Conservation (phyloP, 352 stramenopile species). For the Hyaloperonospora brassicae region DNA sequence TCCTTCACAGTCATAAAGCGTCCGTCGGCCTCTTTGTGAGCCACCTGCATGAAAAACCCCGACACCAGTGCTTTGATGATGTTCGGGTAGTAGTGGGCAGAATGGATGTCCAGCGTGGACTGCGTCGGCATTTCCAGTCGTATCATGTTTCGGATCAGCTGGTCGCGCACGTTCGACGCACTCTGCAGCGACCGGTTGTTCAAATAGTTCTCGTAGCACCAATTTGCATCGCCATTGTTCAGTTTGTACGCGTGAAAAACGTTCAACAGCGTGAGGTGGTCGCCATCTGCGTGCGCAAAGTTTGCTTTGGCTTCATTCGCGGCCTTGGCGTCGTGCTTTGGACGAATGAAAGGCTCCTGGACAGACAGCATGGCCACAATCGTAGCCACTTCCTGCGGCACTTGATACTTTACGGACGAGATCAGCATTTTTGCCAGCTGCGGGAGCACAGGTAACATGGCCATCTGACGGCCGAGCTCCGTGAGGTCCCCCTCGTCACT, state of each 20-base stretch:
- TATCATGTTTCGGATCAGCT: constrained; percentile 97
- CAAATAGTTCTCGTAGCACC: constrained; percentile 98
- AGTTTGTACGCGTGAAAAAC: constrained; percentile 97
- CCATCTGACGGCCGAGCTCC: constrained; percentile 87
- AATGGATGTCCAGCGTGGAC: constrained; percentile 71
- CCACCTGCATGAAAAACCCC: constrained; percentile 98
- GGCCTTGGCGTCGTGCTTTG: constrained; percentile 93
- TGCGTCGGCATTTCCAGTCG: constrained; percentile 74
- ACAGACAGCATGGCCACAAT: constrained; percentile 98
- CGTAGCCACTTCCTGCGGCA: constrained; percentile 94
- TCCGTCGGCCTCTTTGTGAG: constrained; percentile 78
- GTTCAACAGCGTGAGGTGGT: constrained; percentile 98
- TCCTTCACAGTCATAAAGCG: constrained; percentile 99
- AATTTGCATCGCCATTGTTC: constrained; percentile 85
- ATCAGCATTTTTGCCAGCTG: constrained; percentile 98
- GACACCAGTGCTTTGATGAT: constrained; percentile 90
- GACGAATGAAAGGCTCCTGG: constrained; percentile 89
- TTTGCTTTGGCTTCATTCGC: constrained; percentile 95
- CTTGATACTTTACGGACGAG: constrained; percentile 90
- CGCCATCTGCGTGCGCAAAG: constrained; percentile 93
- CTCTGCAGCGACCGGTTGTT: constrained; percentile 91
- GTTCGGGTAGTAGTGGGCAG: constrained; percentile 87
- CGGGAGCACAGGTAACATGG: constrained; percentile 95
- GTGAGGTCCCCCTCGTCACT: constrained; percentile 97
- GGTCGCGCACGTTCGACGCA: constrained; percentile 92